Percentiles rank a stretch among this genome's conserved stretches.
phyloP scores from a whole-genome alignment of 192 early-diverging fungal genomes.

The Gonapodya prolifera region DNA sequence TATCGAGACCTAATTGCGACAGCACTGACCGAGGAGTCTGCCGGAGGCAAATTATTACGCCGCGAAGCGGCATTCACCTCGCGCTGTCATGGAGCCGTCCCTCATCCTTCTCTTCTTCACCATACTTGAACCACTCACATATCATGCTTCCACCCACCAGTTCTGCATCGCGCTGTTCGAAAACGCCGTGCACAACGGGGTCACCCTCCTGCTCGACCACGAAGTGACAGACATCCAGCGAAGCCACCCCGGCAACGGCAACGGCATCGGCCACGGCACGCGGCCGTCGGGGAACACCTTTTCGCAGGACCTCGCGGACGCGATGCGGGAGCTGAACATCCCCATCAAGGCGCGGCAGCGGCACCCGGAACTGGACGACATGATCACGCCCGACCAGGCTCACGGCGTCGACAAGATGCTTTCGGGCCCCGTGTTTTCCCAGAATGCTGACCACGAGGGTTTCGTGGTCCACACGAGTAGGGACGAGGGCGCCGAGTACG shows the following conservation, averaged over 20 bases:
- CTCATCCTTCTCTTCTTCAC: no score
- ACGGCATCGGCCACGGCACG: no score
- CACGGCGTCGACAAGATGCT: neutral
- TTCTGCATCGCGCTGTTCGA: constrained; percentile 34
- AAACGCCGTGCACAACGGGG: constrained; percentile 31
- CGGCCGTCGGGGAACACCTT: neutral
- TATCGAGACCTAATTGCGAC: no score
- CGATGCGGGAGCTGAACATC: neutral
- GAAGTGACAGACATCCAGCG: constrained; percentile 30
- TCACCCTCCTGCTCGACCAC: constrained; percentile 17
- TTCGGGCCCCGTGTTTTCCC: neutral
- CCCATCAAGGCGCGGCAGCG: neutral
- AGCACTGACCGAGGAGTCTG: no score
- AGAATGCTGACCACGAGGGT: neutral
- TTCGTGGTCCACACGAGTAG: constrained; percentile 2
- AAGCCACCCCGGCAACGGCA: neutral
- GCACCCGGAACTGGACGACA: neutral
- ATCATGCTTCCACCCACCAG: no score
- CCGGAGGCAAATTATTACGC: no score
- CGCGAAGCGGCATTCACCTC: no score
- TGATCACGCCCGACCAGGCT: neutral
- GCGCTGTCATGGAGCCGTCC: no score
- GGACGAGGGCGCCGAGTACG: constrained; percentile 5
- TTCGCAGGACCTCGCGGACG: neutral
- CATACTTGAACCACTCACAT: no score